Evolutionary conservation across 176 grass and related monocot genomes (phyloP).

Genomic region (Eleusine coracana): DNA sequence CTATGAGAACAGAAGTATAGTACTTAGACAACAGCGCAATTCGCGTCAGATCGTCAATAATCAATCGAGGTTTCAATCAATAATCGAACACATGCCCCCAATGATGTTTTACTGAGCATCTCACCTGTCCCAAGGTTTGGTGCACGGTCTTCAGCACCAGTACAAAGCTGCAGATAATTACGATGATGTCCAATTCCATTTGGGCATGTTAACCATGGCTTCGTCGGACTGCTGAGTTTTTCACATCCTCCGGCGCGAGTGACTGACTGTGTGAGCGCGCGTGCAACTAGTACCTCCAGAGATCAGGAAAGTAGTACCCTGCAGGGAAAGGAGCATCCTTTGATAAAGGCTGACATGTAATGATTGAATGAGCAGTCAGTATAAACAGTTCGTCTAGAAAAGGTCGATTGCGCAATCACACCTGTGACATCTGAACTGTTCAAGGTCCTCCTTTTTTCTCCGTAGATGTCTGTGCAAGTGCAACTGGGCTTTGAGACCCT

Average conservation of each 20-base stretch:
- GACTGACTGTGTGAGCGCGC: constrained; percentile 27
- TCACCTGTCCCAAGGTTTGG: constrained; percentile 32
- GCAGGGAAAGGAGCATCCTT: constrained; percentile 33
- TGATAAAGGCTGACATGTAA: constrained; percentile 30
- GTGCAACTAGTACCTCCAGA: constrained; percentile 34
- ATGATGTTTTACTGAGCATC: constrained; percentile 18
- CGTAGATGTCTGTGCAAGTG: constrained; percentile 12
- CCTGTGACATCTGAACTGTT: constrained; percentile 33
- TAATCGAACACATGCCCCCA: constrained; percentile 10
- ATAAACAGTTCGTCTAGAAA: background rate
- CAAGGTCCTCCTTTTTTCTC: constrained; percentile 1
- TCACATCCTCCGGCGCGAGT: background rate
- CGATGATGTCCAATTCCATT: background rate
- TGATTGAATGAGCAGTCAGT: constrained; percentile 40
- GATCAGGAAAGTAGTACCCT: constrained; percentile 8
- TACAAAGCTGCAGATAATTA: constrained; percentile 5
- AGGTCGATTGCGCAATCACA: background rate
- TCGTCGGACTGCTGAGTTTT: background rate
- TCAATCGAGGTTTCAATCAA: constrained; percentile 28
- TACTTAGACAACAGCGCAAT: constrained; percentile 8
- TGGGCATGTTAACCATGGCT: constrained; percentile 30
- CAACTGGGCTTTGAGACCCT: constrained; percentile 9
- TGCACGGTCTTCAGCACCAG: constrained; percentile 4
- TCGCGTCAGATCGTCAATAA: constrained; percentile 5
- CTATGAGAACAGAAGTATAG: background rate